Conservation (phyloP, 176 grass and related monocot genomes). For the Musa beccarii region DNA sequence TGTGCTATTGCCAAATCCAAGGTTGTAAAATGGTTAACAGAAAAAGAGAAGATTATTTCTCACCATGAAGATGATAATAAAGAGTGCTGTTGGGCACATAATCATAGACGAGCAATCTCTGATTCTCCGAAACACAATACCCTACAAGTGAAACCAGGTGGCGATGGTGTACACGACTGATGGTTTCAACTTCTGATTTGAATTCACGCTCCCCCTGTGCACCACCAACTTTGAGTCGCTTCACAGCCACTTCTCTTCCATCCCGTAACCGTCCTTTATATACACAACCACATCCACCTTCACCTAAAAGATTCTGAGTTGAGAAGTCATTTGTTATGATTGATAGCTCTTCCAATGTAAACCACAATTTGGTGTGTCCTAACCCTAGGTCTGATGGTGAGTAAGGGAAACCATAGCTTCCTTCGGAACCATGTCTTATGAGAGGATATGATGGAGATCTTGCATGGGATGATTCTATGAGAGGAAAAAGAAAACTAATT, state of each 20-base stretch:
- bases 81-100: slow-evolving; percentile 80
- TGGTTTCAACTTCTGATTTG: slow-evolving; percentile 68
- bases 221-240: slow-evolving; percentile 58
- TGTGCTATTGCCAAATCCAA: background rate
- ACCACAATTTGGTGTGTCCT: slow-evolving; percentile 57
- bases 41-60: background rate
- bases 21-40: background rate
- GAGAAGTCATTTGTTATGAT: slow-evolving; percentile 53
- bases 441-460: slow-evolving; percentile 52
- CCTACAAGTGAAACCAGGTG: slow-evolving; percentile 74
- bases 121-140: slow-evolving; percentile 48
- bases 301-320: slow-evolving; percentile 52
- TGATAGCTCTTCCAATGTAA: slow-evolving; percentile 65
- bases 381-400: slow-evolving; percentile 49
- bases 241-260: slow-evolving; percentile 63
- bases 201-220: slow-evolving; percentile 67
- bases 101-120: slow-evolving; percentile 69
- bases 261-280: slow-evolving; percentile 58
- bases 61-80: slow-evolving; percentile 73
- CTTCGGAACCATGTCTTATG: slow-evolving; percentile 34
- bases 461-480: slow-evolving; percentile 22
- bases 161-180: slow-evolving; percentile 77
- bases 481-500: background rate
- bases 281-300: slow-evolving; percentile 73
- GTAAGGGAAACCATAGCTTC: slow-evolving; percentile 48